Evolutionary conservation across 2,329 filamentous ascomycete species (phyloP).

Genomic region (Macrophomina pseudophaseolina): DNA sequence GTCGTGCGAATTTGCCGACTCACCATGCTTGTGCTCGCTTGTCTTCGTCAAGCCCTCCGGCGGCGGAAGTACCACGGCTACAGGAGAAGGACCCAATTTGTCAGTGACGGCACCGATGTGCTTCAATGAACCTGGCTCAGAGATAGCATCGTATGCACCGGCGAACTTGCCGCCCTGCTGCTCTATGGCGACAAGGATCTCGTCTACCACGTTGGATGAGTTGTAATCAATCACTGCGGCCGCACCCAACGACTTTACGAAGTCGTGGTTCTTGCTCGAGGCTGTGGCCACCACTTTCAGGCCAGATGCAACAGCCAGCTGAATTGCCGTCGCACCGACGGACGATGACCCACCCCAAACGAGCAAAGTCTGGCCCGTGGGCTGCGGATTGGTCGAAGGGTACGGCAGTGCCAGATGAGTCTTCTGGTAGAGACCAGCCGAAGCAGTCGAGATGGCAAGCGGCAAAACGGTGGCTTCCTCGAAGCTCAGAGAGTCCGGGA

Average conservation of each 20-base stretch:
- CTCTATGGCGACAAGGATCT: slow-evolving; percentile 44
- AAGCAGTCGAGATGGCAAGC: slow-evolving; percentile 51
- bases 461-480: slow-evolving; percentile 50
- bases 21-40: background rate
- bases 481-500: slow-evolving; percentile 47
- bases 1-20: background rate
- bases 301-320: slow-evolving; percentile 44
- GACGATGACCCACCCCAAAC: slow-evolving; percentile 46
- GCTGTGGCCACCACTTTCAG: slow-evolving; percentile 41
- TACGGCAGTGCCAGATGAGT: slow-evolving; percentile 46
- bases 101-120: background rate
- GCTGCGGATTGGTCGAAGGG: slow-evolving; percentile 40
- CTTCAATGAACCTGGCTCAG: background rate
- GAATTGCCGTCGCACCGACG: slow-evolving; percentile 41
- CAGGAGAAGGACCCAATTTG: background rate
- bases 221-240: slow-evolving; percentile 42
- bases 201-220: slow-evolving; percentile 38
- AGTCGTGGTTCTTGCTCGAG: slow-evolving; percentile 40
- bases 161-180: slow-evolving; percentile 41
- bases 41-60: slow-evolving; percentile 20
- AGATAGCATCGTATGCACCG: slow-evolving; percentile 47
- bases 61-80: background rate
- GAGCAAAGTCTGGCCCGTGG: slow-evolving; percentile 44
- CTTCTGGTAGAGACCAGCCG: slow-evolving; percentile 49
- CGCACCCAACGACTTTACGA: slow-evolving; percentile 39